Evolutionary conservation across 139 green algal genomes (phyloP), one percentile per base, ranked within the genome.

Genomic region (Diplosphaera chodatii): DNA sequence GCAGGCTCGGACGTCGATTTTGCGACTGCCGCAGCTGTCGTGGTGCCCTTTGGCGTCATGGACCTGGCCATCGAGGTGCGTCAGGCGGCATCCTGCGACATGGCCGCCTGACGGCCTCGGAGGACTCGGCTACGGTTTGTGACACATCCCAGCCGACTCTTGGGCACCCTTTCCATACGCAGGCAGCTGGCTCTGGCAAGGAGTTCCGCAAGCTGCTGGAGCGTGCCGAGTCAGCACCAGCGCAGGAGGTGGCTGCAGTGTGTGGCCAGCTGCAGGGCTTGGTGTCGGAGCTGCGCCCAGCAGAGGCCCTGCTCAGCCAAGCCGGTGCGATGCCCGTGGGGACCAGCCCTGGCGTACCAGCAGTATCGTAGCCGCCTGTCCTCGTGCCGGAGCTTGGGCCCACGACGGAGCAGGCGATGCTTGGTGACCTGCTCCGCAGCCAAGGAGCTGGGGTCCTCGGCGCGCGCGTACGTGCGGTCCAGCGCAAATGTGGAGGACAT

Each of bases 401-500:
- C n/a, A n/a, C n/a, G n/a, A n/a, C n/a, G n/a, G n/a, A n/a, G n/a
- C n/a, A n/a, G n/a, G n/a, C n/a, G n/a, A n/a, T n/a, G n/a, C n/a
- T n/a, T n/a, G n/a, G n/a, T n/a, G n/a, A n/a, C n/a, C n/a, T n/a
- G n/a, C n/a, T n/a, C 37, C 59, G 64, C 74, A 79, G 74, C 40
- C 69, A 62, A 63, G 4, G 63, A 48, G 18, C 34, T 79, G 15
- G 40, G 30, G 4, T 28, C 4, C 22, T 21, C 32, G 16, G 48
- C 64, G 10, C 74, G 66, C 6, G 77, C 94, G 8, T 91, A 93
- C 28, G 86, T 83, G 21, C 85, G 95, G 23, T 97, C 89, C 30
- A 90, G 75, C 16, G 89, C 93, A 23, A 98, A 98, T 63, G 93
- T 98, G 70, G 95, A 99, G 76, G 95, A 99, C 75, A 72, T 98